These are phyloP conservation scores for Apophysomyces trapeziformis DNA, from an alignment of 371 early-diverging fungal genomes.

Conservation along the genomic window DNA sequence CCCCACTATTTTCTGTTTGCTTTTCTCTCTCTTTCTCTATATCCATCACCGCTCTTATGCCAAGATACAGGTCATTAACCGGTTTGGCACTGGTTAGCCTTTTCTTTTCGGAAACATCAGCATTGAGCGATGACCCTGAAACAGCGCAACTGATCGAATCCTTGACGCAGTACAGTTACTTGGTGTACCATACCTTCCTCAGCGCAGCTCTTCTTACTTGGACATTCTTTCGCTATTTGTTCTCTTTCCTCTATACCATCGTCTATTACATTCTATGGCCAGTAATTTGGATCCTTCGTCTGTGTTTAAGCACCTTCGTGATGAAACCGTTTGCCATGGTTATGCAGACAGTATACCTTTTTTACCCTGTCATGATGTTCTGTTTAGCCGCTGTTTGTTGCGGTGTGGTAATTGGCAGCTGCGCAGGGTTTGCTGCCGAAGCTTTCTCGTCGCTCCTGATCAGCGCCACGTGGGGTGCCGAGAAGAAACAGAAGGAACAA, in stretches of 20 bases:
- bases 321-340: slow-evolving; percentile 9
- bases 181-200: not conserved
- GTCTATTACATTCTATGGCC: slow-evolving; percentile 7
- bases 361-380: slow-evolving; percentile 23
- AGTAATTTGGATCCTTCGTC: not conserved
- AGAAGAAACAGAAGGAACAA: not conserved
- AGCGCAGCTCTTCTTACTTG: not conserved
- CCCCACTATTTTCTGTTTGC: not conserved
- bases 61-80: not conserved
- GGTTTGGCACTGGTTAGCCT: not conserved
- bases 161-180: not conserved
- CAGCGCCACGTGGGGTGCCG: slow-evolving; percentile 20
- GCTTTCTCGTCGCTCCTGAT: slow-evolving; percentile 18
- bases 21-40: not conserved
- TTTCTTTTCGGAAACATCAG: not conserved
- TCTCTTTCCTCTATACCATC: not conserved
- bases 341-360: slow-evolving; percentile 8
- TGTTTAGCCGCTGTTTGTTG: slow-evolving; percentile 17
- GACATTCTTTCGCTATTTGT: not conserved
- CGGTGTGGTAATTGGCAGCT: slow-evolving; percentile 22
- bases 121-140: not conserved
- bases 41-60: not conserved
- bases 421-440: slow-evolving; percentile 23
- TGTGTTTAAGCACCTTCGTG: not conserved
- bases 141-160: not conserved